Evolutionary conservation across 2,329 filamentous ascomycete species (phyloP), one percentile per base, ranked within the genome.

Genomic region (Polytolypa hystricis): DNA sequence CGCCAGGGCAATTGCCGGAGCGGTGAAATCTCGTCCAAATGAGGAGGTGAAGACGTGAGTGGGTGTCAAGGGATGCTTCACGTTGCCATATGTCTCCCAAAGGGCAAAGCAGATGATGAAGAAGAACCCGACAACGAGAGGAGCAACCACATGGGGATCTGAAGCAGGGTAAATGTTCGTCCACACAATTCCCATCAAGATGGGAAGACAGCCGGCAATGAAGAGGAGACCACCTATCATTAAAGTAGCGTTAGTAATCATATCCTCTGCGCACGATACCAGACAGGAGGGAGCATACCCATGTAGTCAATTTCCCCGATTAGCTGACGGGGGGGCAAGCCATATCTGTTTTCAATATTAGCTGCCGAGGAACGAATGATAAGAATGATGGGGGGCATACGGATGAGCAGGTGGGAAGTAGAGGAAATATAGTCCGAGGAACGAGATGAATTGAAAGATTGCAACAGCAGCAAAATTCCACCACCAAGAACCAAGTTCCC

Each of bases 1-100:
- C 28, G 59, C 61, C 0, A 61, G 54, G 3, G 61, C 61, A 17
- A 69, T 54, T 25, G 61, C 64, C 0, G 66, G 65, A 0, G 61
- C 65, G 0, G 66, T 69, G 29, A 70, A 60, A 29, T 67, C 64
- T n/a, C 67, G 55, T 2, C 67, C 67, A 19, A 56, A 48, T 9
- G 60, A 59, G 7, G 58, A 52, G 4, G 61, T 60, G 47, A 71
- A 70, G 45, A 71, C 54, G 31, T 58, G 54, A 0, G 62, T 55
- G 5, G 66, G 66, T 1, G 64, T 65, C 9, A 70, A 51, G 0
- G 57, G 61, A 32, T 58, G 59, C 42, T 58, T 60, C 10, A 57
- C 43, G 3, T 51, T 52, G 10, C 49, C 52, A 41, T 56, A 62
- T 1, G 55, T 58, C 46, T 64, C 60, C 56, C 58, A 65, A 6